phyloP scores from a whole-genome alignment of 192 early-diverging fungal genomes.

The Paraglomus brasilianum region DNA sequence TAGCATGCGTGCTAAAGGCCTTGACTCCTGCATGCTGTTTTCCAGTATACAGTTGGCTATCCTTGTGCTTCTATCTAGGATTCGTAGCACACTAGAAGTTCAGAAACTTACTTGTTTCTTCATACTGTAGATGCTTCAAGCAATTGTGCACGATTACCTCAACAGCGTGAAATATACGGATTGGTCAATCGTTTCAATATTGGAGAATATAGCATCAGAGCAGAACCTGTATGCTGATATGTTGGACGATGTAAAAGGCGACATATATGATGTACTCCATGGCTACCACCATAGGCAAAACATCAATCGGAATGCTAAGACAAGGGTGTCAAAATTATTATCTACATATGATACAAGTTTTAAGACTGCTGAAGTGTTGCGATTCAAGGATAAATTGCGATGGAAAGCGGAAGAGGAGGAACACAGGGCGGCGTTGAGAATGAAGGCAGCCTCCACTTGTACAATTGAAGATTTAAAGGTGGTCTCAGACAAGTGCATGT shows the following conservation, averaged over 20 bases:
- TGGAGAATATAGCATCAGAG: background rate
- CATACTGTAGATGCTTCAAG: slow-evolving; percentile 6
- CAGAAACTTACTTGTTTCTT: background rate
- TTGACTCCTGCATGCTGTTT: slow-evolving; percentile 31
- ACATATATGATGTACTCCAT: slow-evolving; percentile 16
- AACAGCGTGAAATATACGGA: slow-evolving; percentile 2
- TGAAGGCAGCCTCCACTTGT: slow-evolving; percentile 15
- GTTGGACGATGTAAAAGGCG: slow-evolving; percentile 14
- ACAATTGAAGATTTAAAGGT: slow-evolving; percentile 26
- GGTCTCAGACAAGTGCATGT: no score
- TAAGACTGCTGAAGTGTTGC: background rate
- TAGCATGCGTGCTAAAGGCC: background rate
- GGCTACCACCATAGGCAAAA: slow-evolving; percentile 19
- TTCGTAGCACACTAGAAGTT: no score
- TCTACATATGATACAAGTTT: slow-evolving; percentile 26
- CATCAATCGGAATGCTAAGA: background rate
- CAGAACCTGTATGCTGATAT: slow-evolving; percentile 22
- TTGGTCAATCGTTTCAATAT: slow-evolving; percentile 33
- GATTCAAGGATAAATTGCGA: slow-evolving; percentile 25
- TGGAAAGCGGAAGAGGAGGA: slow-evolving; percentile 6
- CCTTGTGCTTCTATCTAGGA: no score
- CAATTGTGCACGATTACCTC: slow-evolving; percentile 21
- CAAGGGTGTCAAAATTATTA: slow-evolving; percentile 6
- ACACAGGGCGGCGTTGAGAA: slow-evolving; percentile 17
- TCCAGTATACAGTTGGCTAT: slow-evolving; percentile 31